Conservation (phyloP, 2,329 filamentous ascomycete genomes). For the Diaporthe amygdali region DNA sequence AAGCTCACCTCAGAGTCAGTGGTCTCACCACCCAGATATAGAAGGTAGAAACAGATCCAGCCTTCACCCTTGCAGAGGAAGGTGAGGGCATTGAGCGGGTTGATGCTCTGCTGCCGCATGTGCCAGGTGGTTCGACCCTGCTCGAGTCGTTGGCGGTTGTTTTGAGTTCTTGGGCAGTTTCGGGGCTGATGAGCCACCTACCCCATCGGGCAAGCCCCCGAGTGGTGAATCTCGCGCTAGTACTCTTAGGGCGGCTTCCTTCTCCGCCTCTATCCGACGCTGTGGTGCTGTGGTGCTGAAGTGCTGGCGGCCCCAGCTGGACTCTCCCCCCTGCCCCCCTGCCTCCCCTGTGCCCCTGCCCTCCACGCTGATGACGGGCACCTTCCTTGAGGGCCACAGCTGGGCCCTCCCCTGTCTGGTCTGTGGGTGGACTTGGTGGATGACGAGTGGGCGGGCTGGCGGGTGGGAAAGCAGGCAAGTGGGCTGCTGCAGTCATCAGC, state of each 20-base stretch:
- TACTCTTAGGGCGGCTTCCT: not conserved
- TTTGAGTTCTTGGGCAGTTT: not conserved
- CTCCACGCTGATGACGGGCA: not conserved
- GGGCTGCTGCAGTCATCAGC: conserved; percentile 4
- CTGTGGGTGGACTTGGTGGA: conserved; percentile 6
- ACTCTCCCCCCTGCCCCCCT: not conserved
- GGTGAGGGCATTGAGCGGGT: not conserved
- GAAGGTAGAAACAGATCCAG: not conserved
- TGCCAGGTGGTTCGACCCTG: not conserved
- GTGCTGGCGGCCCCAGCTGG: no score
- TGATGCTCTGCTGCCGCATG: not conserved
- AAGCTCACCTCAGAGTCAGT: not conserved
- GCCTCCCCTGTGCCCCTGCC: not conserved
- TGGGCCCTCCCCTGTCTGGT: not conserved
- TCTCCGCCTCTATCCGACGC: conserved; percentile 3
- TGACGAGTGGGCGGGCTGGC: not conserved
- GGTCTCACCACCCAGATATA: not conserved
- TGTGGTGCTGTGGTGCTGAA: no score
- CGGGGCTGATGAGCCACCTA: conserved; percentile 14
- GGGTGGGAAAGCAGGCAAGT: not conserved
- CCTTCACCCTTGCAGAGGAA: not conserved
- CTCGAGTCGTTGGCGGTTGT: conserved; percentile 9
- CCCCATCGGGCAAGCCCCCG: conserved; percentile 10
- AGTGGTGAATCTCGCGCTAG: not conserved
- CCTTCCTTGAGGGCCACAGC: not conserved